Conservation (phyloP, 192 early-diverging fungal genomes). For the Entomortierella beljakovae region DNA sequence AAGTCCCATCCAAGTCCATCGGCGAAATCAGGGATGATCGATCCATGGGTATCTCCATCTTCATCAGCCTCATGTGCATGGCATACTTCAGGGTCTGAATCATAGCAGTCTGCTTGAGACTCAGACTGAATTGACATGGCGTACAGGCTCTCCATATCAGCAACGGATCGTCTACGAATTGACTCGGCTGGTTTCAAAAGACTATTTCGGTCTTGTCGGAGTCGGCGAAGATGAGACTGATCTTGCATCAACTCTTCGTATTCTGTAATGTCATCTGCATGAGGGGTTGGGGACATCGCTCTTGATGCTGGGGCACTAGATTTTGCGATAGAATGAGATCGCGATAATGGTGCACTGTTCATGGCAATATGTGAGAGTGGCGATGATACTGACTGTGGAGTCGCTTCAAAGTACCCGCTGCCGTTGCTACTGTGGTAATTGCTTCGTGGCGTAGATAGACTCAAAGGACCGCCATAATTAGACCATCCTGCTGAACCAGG, state of each 20-base stretch:
- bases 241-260: constrained; percentile 51
- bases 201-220: constrained; percentile 23
- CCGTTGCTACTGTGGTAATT: neutral
- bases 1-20: constrained; percentile 49
- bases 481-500: constrained; percentile 21
- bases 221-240: constrained; percentile 17
- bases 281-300: constrained; percentile 13
- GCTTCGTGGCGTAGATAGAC: constrained; percentile 8
- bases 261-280: constrained; percentile 24
- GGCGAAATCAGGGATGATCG: constrained; percentile 32
- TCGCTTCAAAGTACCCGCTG: constrained; percentile 35
- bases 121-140: constrained; percentile 8
- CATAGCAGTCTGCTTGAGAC: constrained; percentile 25
- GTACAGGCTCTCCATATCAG: constrained; percentile 46
- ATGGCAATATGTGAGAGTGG: constrained; percentile 17
- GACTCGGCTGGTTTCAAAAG: constrained; percentile 14
- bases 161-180: constrained; percentile 29
- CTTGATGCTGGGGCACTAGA: neutral
- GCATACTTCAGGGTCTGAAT: constrained; percentile 48
- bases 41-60: neutral
- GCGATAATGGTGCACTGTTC: constrained; percentile 11
- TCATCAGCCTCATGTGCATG: constrained; percentile 20
- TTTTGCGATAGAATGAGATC: constrained; percentile 23
- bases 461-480: constrained; percentile 6
- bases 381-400: constrained; percentile 14